A percentile compares a stretch with the other conserved stretches of the same genome.
Conservation (phyloP, 1,284 basidiomycete species). For the Boletus smithii region DNA sequence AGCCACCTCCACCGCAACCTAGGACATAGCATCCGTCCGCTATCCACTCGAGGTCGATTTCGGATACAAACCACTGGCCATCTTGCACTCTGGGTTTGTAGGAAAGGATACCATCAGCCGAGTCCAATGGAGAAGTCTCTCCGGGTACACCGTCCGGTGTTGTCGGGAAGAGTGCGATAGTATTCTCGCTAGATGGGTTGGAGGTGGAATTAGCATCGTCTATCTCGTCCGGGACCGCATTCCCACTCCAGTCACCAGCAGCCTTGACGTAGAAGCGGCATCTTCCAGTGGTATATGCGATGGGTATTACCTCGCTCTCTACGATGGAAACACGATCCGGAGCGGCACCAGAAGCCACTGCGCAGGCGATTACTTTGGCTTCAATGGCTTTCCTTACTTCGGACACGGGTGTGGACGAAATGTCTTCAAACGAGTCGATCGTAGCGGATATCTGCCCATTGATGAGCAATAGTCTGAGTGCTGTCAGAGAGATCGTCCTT, state of each 20-base stretch:
- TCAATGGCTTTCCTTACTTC: slow-evolving; percentile 43
- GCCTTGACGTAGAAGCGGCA: slow-evolving; percentile 52
- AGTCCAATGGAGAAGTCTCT: slow-evolving; percentile 1
- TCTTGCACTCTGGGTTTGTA: slow-evolving; percentile 36
- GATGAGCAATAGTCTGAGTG: slow-evolving; percentile 12
- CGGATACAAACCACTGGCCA: slow-evolving; percentile 40
- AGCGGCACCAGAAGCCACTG: slow-evolving; percentile 45
- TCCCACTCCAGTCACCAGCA: slow-evolving; percentile 44
- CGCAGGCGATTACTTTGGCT: slow-evolving; percentile 35
- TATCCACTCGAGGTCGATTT: slow-evolving; percentile 48
- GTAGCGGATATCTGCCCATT: slow-evolving; percentile 36
- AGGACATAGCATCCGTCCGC: slow-evolving; percentile 52
- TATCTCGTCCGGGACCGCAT: slow-evolving; percentile 24
- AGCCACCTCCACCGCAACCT: slow-evolving; percentile 54
- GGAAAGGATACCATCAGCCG: slow-evolving; percentile 24
- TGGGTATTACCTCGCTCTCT: slow-evolving; percentile 39
- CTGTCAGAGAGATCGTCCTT: neutral
- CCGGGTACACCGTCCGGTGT: slow-evolving; percentile 1
- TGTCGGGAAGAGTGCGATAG: neutral
- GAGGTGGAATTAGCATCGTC: slow-evolving; percentile 12
- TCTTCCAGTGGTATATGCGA: slow-evolving; percentile 34
- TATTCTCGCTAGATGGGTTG: slow-evolving; percentile 11
- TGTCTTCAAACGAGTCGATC: slow-evolving; percentile 41
- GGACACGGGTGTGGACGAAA: slow-evolving; percentile 40
- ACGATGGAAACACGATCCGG: slow-evolving; percentile 34